These are phyloP conservation scores for Eucalyptus sp. DNA, from an alignment of 345 rosid genomes.

Conservation along the genomic window DNA sequence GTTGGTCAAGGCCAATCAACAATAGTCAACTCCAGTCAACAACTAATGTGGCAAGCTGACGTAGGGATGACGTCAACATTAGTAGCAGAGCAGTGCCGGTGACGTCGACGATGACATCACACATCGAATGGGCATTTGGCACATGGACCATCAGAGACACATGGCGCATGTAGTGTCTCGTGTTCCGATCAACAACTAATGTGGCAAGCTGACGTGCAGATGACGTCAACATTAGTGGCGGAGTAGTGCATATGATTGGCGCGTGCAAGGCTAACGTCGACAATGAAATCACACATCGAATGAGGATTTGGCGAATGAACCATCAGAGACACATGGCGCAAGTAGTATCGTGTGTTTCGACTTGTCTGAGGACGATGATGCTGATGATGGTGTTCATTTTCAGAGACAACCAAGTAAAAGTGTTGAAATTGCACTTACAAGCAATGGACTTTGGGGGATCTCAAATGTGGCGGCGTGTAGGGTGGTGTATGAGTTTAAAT, in stretches of 20 bases:
- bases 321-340: no score
- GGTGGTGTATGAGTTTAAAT: not conserved
- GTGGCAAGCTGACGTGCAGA: not conserved
- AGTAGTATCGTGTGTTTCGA: no score
- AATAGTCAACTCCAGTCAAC: not conserved
- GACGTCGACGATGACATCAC: no score
- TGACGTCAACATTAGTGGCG: not conserved
- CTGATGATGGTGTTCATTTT: not conserved
- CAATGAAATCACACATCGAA: no score
- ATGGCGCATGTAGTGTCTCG: not conserved
- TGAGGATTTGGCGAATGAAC: no score
- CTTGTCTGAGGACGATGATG: not conserved
- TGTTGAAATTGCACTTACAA: not conserved
- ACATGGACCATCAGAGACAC: not conserved
- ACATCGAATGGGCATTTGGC: no score
- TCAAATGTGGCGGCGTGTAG: not conserved
- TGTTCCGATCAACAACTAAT: not conserved
- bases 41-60: not conserved
- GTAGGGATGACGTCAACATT: not conserved
- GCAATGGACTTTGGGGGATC: not conserved
- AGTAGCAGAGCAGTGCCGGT: no score
- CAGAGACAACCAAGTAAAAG: not conserved
- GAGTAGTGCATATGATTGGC: no score
- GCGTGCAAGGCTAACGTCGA: not conserved
- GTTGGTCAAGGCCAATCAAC: not conserved